Base-by-base conservation (phyloP, 345 rosid species). In the Balakata baccata region DNA sequence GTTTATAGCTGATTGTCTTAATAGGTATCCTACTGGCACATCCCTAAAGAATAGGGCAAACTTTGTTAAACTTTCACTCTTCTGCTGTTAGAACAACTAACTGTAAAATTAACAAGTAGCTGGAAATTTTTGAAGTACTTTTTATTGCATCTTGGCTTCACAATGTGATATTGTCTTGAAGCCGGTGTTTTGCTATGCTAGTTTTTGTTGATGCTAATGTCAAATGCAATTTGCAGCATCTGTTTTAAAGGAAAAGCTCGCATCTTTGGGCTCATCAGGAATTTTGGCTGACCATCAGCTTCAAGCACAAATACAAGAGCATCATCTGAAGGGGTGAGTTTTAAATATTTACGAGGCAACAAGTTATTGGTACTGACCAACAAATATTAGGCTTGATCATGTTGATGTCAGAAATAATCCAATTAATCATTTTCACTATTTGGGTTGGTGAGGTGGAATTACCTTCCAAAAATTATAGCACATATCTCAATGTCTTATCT, bases 261-360 rank as follows among this genome's bases (percentile, higher is more conserved):
- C 93, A 72, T 84, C 90, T 45, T 84, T 95, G 90, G 99, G 98
- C 67, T 85, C 98, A 61, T 95, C 98, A 59, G 99, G 99, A 82
- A 87, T 95, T 82, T 86, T 95, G 78, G 99, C 99, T 52, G 99
- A 95, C 71, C 97, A 95, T 85, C 99, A 95, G 84, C 98, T 95
- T 81, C 98, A 95, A 85, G 89, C 99, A 66, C 89, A 88, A 78
- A 77, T 95, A 79, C 98, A 91, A 70, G 99, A 95, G 86, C 89
- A 92, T 76, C 81, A 87, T 79, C 78, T 86, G 78, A 95, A 89
- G 86, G 99, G 99, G 99, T 91, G 74, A 75, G 92, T 84, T 75
- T 75, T 45, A 23, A 51, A 50, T 20, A 61, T 39, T 73, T 52
- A 51, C 61, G 22, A 14, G 47, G 23, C 16, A 1, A 22, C 60